Base-by-base conservation (phyloP, 306 rosid genomes). In the Rosa chinensis region DNA sequence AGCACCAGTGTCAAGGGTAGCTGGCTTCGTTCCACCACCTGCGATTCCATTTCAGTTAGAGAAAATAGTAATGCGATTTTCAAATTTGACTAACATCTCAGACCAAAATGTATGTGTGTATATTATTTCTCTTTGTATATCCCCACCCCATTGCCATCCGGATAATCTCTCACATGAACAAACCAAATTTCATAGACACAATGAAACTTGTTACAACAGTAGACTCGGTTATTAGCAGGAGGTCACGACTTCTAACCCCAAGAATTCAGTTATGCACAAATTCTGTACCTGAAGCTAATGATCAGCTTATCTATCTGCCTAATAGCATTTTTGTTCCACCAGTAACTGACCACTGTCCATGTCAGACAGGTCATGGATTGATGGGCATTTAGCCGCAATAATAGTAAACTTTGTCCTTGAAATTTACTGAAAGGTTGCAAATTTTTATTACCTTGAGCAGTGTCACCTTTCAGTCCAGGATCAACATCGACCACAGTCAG, bases 21-120 rank as follows among this genome's bases (percentile, higher is more conserved):
- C 99, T 40, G 97, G 97, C 89, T 90, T 95, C 70, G 96, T 44
- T 81, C 98, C 98, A 79, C 99, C 99, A 79, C 99, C 99, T 93
- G 93, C 77, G 11, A 73, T 81, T 62, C 76, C 80, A 73, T 81
- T 78, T 77, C 73, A 62, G 50, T 28, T 25, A 39, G 79, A 70
- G 69, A 48, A 48, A 10, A 40, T 10, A 55, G 67, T 9, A 1
- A 40, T 42, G 50, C 5, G 10, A n/a, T 66, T 28, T 10, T 6
- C 42, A 37, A 37, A 37, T 32, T 32, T 0, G 13, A 16, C 4
- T 12, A 16, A 66, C 8, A 66, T 16, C 61, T 53, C 11, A 2
- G 0, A 18, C 10, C 25, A 6, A 55, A 55, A 37, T 37, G 12
- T 13, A 4, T 2, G 23, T 17, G 47, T 35, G 45, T 12, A 62